A percentile compares a stretch with the other conserved stretches of the same genome.
Conservation (phyloP, 805 yeast species). For the Wickerhamiella galacta region DNA sequence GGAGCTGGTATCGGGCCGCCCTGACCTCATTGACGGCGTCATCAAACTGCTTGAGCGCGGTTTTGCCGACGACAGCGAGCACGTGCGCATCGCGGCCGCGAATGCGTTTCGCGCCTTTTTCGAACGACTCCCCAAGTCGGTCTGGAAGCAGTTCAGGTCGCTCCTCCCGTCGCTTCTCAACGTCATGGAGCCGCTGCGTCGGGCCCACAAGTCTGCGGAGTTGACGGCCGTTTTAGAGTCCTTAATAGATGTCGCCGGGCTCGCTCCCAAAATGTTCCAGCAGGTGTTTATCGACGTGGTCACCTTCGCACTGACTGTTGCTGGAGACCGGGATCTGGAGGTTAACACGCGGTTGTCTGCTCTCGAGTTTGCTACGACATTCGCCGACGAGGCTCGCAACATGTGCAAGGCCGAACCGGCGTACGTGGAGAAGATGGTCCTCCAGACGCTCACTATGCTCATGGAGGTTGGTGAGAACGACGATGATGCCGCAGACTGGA, state of each 20-base stretch:
- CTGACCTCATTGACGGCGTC: constrained; percentile 32
- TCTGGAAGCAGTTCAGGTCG: constrained; percentile 64
- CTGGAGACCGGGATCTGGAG: constrained; percentile 67
- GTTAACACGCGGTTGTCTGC: constrained; percentile 70
- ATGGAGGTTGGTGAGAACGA: constrained; percentile 84
- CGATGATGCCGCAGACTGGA: constrained; percentile 82
- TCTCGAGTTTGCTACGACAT: constrained; percentile 74
- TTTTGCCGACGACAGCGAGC: constrained; percentile 62
- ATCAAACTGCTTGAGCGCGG: constrained; percentile 65
- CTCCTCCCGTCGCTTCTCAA: constrained; percentile 71
- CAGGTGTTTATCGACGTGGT: constrained; percentile 82
- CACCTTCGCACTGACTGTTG: constrained; percentile 69
- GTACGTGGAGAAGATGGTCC: constrained; percentile 56
- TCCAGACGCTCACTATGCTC: constrained; percentile 64
- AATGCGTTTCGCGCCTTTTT: constrained; percentile 86
- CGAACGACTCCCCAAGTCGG: constrained; percentile 57
- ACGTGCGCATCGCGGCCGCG: constrained; percentile 80
- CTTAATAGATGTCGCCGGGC: constrained; percentile 72
- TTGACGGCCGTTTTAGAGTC: constrained; percentile 79
- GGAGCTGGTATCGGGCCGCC: constrained; percentile 38
- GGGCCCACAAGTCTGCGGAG: constrained; percentile 62
- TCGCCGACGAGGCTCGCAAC: constrained; percentile 82
- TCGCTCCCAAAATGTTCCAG: constrained; percentile 88
- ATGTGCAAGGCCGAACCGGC: constrained; percentile 76
- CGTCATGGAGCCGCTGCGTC: constrained; percentile 71